These are phyloP conservation scores for Deakozyma indianensis DNA, from an alignment of 805 yeast species.

Conservation along the genomic window DNA sequence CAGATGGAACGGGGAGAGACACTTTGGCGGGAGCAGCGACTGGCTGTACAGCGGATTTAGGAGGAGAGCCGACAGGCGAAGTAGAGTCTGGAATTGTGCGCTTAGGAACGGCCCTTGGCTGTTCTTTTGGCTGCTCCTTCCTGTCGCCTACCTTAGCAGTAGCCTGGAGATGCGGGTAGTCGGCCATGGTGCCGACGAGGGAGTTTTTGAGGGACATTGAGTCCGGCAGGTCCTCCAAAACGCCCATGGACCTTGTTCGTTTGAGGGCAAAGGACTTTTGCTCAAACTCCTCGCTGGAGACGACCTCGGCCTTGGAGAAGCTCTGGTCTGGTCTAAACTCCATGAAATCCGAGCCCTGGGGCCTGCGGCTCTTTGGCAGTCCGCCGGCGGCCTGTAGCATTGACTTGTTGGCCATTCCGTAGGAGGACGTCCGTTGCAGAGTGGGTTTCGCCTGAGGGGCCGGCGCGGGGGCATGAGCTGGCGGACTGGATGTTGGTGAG, in stretches of 20 bases:
- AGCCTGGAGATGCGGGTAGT: conserved; percentile 12
- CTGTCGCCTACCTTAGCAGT: background rate
- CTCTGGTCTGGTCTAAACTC: background rate
- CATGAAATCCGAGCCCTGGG: background rate
- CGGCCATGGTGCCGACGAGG: conserved; percentile 15
- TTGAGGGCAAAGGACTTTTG: conserved; percentile 60
- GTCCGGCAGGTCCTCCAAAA: conserved; percentile 49
- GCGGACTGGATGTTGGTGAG: background rate
- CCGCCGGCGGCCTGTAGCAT: conserved; percentile 1
- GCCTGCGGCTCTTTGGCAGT: background rate
- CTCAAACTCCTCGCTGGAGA: conserved; percentile 54
- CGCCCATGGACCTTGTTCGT: conserved; percentile 71
- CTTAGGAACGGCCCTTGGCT: background rate
- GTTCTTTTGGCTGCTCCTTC: background rate
- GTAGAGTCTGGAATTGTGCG: background rate
- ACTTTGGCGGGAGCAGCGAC: conserved; percentile 3
- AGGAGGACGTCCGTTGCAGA: background rate
- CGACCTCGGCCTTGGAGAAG: conserved; percentile 42
- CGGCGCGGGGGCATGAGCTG: background rate
- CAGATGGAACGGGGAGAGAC: background rate
- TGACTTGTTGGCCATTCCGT: background rate
- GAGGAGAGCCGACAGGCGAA: background rate
- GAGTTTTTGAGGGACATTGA: background rate
- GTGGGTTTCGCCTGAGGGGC: background rate
- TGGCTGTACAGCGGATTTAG: conserved; percentile 2